Evolutionary conservation across 2,329 filamentous ascomycete genomes (phyloP).

Genomic region (Colletotrichum sp.): DNA sequence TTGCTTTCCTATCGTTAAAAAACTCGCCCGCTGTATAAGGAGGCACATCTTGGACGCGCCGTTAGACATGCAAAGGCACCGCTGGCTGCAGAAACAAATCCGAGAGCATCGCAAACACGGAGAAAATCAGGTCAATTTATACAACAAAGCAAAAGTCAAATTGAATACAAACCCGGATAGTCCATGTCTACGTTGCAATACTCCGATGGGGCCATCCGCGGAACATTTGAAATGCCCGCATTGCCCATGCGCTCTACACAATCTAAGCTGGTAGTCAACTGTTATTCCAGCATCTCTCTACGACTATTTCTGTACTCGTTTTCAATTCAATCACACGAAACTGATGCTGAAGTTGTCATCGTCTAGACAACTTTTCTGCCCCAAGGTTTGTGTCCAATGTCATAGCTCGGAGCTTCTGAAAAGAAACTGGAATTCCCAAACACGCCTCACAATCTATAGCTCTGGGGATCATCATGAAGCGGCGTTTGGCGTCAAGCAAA

Average conservation of each 20-base stretch:
- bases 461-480: not conserved
- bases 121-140: not conserved
- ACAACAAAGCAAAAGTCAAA: not conserved
- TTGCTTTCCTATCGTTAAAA: not conserved
- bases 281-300: not conserved
- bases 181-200: not conserved
- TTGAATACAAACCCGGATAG: too few species aligned
- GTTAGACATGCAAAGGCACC: fast-evolving
- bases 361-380: too few species aligned
- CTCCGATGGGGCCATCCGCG: not conserved
- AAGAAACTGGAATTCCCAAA: fast-evolving
- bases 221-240: not conserved
- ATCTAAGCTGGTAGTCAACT: not conserved
- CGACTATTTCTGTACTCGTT: fast-evolving
- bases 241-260: not conserved
- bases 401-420: fast-evolving
- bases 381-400: fast-evolving
- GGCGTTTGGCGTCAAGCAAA: not conserved
- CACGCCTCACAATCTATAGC: fast-evolving
- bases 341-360: fast-evolving
- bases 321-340: not conserved
- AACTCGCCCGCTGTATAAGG: not conserved
- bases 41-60: fast-evolving
- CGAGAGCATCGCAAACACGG: not conserved
- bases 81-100: not conserved